These are phyloP conservation scores for Mitragyna speciosa DNA, from an alignment of 257 asterid genomes.

Conservation along the genomic window DNA sequence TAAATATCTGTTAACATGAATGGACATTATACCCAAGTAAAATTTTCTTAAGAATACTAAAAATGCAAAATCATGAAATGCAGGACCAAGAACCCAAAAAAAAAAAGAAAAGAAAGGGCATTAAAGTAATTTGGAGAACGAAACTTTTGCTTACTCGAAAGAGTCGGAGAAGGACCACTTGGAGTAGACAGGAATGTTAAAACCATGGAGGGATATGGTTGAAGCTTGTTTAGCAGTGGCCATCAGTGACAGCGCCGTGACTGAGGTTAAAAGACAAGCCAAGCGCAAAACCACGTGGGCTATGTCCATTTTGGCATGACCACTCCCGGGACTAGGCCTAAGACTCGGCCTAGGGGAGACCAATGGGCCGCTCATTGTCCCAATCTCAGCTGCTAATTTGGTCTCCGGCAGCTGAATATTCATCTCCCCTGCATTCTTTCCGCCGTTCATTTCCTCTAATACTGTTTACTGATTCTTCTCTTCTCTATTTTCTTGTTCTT, in stretches of 20 bases:
- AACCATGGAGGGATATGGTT: constrained; percentile 68
- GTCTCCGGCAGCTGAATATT: constrained; percentile 63
- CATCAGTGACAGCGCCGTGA: constrained; percentile 66
- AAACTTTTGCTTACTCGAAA: constrained; percentile 49
- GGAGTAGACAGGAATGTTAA: constrained; percentile 65
- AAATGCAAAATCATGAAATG: background rate
- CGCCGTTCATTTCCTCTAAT: no score
- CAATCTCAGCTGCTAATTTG: constrained; percentile 38
- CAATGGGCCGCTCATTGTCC: constrained; percentile 32
- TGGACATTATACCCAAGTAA: background rate
- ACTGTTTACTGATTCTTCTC: no score
- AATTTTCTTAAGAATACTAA: background rate
- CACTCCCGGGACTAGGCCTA: background rate
- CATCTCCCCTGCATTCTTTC: constrained; percentile 40
- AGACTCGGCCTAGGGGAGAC: constrained; percentile 14
- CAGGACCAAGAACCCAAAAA: background rate
- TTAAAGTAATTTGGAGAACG: background rate
- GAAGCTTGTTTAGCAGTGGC: constrained; percentile 63
- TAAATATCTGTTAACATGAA: background rate
- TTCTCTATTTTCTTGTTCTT: no score
- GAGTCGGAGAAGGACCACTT: constrained; percentile 87
- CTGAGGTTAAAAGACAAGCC: constrained; percentile 54
- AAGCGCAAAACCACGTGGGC: constrained; percentile 47
- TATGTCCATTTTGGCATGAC: constrained; percentile 42
- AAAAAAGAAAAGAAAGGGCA: background rate